Percentiles rank a stretch among this genome's conserved stretches.
phyloP scores from a whole-genome alignment of 208 protist species.

The Trypanosoma congolense region DNA sequence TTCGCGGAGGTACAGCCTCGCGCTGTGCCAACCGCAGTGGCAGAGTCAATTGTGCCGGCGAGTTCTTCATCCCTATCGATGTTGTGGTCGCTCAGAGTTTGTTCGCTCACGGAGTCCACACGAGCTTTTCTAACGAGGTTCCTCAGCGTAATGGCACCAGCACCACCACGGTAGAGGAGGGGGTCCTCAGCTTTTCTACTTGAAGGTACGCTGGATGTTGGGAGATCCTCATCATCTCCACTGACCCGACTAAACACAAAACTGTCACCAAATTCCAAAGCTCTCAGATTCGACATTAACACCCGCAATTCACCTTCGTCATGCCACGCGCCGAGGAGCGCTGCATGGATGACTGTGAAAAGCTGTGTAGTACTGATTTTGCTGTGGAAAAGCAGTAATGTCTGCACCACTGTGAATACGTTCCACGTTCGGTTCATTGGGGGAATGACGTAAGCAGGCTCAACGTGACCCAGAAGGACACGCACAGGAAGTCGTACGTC shows the following conservation, averaged over 20 bases:
- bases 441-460: slow-evolving; percentile 47
- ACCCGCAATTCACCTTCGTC: slow-evolving; percentile 25
- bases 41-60: not conserved
- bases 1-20: not conserved
- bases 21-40: not conserved
- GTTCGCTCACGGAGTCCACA: not conserved
- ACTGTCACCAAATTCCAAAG: not conserved
- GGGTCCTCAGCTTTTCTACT: not conserved
- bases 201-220: not conserved
- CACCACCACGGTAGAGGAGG: not conserved
- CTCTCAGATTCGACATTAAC: slow-evolving; percentile 34
- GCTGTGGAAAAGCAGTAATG: slow-evolving; percentile 30
- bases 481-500: slow-evolving; percentile 23
- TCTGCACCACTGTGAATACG: slow-evolving; percentile 53
- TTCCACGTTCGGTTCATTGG: slow-evolving; percentile 72
- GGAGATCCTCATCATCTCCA: not conserved
- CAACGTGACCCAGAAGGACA: slow-evolving; percentile 47
- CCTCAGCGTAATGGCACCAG: not conserved
- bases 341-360: slow-evolving; percentile 44
- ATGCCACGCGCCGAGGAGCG: slow-evolving; percentile 44
- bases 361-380: slow-evolving; percentile 16
- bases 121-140: not conserved
- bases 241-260: not conserved
- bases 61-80: not conserved
- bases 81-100: not conserved